Conservation (phyloP, 2,329 filamentous ascomycete species). For the Tolypocladium ovalisporum region DNA sequence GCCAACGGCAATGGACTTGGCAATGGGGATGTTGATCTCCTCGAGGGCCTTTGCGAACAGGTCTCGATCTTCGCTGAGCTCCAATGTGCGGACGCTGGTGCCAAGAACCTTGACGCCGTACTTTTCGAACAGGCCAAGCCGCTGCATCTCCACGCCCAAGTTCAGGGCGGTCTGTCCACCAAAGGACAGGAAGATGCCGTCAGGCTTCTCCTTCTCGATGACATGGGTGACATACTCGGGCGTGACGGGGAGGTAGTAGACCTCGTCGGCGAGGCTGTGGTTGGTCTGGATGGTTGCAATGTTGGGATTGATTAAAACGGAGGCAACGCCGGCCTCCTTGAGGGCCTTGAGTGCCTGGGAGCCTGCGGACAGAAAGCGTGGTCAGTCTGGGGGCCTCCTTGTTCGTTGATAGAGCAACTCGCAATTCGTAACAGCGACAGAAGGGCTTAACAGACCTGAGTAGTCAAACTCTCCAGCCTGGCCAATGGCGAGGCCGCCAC, state of each 20-base stretch:
- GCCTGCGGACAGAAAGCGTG: slow-evolving; percentile 39
- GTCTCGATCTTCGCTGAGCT: slow-evolving; percentile 92
- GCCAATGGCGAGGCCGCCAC: slow-evolving; percentile 89
- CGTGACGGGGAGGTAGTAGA: slow-evolving; percentile 96
- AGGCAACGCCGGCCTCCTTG: slow-evolving; percentile 86
- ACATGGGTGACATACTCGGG: slow-evolving; percentile 97
- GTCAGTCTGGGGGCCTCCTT: background rate
- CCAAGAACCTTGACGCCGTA: slow-evolving; percentile 93
- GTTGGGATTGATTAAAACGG: slow-evolving; percentile 93
- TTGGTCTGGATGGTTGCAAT: slow-evolving; percentile 98
- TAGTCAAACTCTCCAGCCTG: slow-evolving; percentile 99
- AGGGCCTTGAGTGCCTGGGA: slow-evolving; percentile 94
- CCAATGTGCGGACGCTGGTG: slow-evolving; percentile 86
- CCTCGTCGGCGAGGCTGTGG: slow-evolving; percentile 89
- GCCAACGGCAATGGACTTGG: slow-evolving; percentile 85
- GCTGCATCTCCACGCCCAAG: slow-evolving; percentile 93
- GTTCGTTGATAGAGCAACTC: too few relatives aligned
- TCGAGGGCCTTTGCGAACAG: slow-evolving; percentile 91
- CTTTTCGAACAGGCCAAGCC: slow-evolving; percentile 87
- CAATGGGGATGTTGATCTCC: slow-evolving; percentile 95
- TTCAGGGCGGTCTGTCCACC: slow-evolving; percentile 96
- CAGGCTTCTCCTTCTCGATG: slow-evolving; percentile 89
- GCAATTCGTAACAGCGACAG: background rate
- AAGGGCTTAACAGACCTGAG: slow-evolving; percentile 58
- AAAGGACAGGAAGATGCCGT: slow-evolving; percentile 95